Evolutionary conservation across 768 basidiomycete species (phyloP).

Genomic region (Boletus rubropictus): DNA sequence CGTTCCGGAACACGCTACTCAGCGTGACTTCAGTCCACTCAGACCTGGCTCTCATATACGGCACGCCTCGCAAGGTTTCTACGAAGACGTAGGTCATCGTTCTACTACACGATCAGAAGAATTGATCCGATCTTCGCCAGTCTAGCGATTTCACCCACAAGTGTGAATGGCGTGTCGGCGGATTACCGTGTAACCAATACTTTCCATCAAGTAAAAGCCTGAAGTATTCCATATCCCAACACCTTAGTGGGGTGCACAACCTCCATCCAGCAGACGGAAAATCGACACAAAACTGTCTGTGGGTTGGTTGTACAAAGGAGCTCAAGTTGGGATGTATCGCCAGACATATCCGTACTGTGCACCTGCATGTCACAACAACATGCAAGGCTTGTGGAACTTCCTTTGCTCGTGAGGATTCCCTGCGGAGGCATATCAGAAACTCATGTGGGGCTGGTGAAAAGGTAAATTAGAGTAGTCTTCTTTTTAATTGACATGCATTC

Average conservation of each 20-base stretch:
- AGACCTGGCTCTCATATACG: not conserved
- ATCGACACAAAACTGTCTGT: conserved; percentile 7
- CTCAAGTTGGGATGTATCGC: conserved; percentile 26
- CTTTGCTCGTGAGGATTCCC: conserved; percentile 27
- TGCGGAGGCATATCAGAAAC: conserved; percentile 22
- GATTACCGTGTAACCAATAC: conserved; percentile 1
- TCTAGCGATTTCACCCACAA: not conserved
- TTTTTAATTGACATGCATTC: not conserved
- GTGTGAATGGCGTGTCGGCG: conserved; percentile 13
- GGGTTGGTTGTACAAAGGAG: conserved; percentile 16
- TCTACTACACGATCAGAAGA: not conserved
- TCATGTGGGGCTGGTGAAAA: conserved; percentile 6
- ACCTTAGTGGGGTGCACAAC: conserved; percentile 4
- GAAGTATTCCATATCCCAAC: conserved; percentile 12
- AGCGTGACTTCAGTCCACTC: not conserved
- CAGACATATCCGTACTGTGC: conserved; percentile 21
- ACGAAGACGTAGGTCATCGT: conserved; percentile 1
- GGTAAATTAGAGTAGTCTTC: not conserved
- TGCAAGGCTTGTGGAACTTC: conserved; percentile 18
- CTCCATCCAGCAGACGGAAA: conserved; percentile 7
- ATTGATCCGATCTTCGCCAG: not conserved
- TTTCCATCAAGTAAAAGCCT: not conserved
- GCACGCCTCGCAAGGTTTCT: not conserved
- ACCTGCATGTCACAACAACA: conserved; percentile 8
- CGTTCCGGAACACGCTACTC: not conserved